Evolutionary conservation across 1,284 basidiomycete species (phyloP).

Genomic region (Leccinum pallidistipes): DNA sequence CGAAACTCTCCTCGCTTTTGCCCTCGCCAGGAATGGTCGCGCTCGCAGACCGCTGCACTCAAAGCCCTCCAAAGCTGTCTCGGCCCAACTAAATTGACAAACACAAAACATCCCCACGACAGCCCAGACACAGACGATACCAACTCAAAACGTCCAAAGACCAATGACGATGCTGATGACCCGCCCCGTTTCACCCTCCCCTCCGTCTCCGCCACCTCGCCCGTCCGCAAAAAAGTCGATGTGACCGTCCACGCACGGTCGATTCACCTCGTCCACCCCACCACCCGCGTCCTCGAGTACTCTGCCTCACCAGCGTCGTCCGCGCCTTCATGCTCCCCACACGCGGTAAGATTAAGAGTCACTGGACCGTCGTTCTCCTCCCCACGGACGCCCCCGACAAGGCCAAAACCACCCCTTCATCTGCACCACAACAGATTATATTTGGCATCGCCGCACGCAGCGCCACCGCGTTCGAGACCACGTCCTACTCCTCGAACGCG

Average conservation of each 20-base stretch:
- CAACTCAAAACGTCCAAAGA: constrained; percentile 26
- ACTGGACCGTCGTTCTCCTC: constrained; percentile 66
- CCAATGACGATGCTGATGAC: constrained; percentile 33
- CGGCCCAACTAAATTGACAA: neutral
- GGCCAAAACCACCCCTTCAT: constrained; percentile 31
- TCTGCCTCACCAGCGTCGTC: constrained; percentile 46
- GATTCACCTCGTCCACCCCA: constrained; percentile 50
- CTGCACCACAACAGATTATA: constrained; percentile 47
- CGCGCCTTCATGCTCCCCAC: constrained; percentile 68
- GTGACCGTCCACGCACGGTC: constrained; percentile 51
- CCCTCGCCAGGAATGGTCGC: constrained; percentile 28
- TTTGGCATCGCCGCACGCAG: constrained; percentile 63
- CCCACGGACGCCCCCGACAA: constrained; percentile 49
- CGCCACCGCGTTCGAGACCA: constrained; percentile 41
- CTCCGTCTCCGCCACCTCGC: constrained; percentile 59
- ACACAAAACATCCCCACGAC: constrained; percentile 25
- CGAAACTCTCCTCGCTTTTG: constrained; percentile 32
- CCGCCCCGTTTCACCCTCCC: constrained; percentile 54
- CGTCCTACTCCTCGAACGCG: constrained; percentile 22
- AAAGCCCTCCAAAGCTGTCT: constrained; percentile 21
- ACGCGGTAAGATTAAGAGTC: constrained; percentile 60
- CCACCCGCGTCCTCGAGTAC: constrained; percentile 46
- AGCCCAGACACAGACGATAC: constrained; percentile 12
- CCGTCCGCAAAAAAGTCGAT: constrained; percentile 70
- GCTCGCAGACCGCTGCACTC: constrained; percentile 26